Base-by-base conservation (phyloP, 1,139 yeast genomes). In the Tardiomyces depauwii region DNA sequence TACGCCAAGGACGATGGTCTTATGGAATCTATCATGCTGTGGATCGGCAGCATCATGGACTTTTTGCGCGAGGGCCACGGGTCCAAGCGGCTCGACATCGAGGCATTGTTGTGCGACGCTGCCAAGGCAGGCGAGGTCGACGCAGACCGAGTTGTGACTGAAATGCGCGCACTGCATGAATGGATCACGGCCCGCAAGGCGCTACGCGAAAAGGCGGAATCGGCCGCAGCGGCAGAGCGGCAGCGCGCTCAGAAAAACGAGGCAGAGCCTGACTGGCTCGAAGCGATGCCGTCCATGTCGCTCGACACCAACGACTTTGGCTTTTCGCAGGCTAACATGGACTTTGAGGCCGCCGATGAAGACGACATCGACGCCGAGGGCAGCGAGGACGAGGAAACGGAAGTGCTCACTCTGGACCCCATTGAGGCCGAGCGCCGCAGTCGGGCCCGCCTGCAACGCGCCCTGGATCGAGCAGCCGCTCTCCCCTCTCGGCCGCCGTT, bases 1-100 rank as follows among this genome's bases (percentile, higher is more conserved):
- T 88, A 88, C 61, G 57, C 72, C 21, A 78, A 83, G 52, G 96
- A 89, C 58, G 74, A 80, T 42, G 84, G 84, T 18, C 65, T 89
- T 2, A 89, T 89, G 62, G 76, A 78, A 48, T 80, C 79, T 12
- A 66, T 89, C 45, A 74, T 86, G 44, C 64, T 65, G 14, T 89
- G 96, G 96, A 74, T 85, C 51, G 70, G 82, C 42, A 61, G 63
- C 5, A 73, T 85, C 45, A 66, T 87, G 40, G 71, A 80, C 44
- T 73, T 80, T 53, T 74, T 87, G 52, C 80, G 81, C 53, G 67
- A 66, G 2, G 78, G 83, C 32, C 71, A 63, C 36, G 57, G 48
- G 16, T 50, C 60, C 18, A 43, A 51, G 44, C 54, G 56, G 38
- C 48, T 69, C 9, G 72, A 69, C 44, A 51, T 70, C 49, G 58